These are phyloP conservation scores for Lagenidium giganteum DNA, from an alignment of 352 stramenopile genomes.

Conservation along the genomic window DNA sequence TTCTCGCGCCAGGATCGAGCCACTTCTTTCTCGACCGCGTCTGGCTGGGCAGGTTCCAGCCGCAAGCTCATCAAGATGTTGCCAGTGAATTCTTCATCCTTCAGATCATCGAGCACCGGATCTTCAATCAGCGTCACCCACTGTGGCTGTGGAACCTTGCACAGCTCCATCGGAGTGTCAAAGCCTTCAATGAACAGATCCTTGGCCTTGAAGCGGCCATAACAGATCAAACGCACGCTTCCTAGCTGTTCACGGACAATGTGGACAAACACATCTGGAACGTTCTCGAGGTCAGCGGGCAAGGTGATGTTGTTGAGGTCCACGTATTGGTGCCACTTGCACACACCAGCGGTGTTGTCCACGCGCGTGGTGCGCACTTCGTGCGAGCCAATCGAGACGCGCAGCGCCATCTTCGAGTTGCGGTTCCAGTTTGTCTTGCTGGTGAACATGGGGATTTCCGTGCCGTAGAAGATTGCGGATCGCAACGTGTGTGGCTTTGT, in stretches of 20 bases:
- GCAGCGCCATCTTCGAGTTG: constrained; percentile 72
- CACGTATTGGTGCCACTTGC: constrained; percentile 77
- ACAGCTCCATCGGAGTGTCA: constrained; percentile 17
- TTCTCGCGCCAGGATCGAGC: constrained; percentile 54
- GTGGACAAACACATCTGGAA: constrained; percentile 80
- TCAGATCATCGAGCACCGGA: constrained; percentile 66
- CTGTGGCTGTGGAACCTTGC: constrained; percentile 34
- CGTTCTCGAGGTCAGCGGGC: constrained; percentile 61
- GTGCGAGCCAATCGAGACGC: constrained; percentile 61
- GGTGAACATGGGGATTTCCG: constrained; percentile 72
- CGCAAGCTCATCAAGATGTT: constrained; percentile 78
- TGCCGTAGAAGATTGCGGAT: constrained; percentile 63
- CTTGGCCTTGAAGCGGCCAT: constrained; percentile 63
- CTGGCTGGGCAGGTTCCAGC: constrained; percentile 33
- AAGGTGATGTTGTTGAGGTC: constrained; percentile 49
- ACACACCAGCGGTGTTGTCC: constrained; percentile 69
- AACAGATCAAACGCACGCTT: constrained; percentile 70
- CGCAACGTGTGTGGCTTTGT: constrained; percentile 62
- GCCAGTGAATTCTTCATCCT: constrained; percentile 80
- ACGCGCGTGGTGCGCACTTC: constrained; percentile 41
- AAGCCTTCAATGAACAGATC: constrained; percentile 51
- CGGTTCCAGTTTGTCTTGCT: constrained; percentile 64
- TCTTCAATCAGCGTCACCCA: constrained; percentile 81
- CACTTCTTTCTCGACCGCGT: constrained; percentile 27
- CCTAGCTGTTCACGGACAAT: constrained; percentile 53